Percentiles rank a stretch among this genome's conserved stretches.
Conservation (phyloP, 768 basidiomycete species). For the Tulasnella sp. region DNA sequence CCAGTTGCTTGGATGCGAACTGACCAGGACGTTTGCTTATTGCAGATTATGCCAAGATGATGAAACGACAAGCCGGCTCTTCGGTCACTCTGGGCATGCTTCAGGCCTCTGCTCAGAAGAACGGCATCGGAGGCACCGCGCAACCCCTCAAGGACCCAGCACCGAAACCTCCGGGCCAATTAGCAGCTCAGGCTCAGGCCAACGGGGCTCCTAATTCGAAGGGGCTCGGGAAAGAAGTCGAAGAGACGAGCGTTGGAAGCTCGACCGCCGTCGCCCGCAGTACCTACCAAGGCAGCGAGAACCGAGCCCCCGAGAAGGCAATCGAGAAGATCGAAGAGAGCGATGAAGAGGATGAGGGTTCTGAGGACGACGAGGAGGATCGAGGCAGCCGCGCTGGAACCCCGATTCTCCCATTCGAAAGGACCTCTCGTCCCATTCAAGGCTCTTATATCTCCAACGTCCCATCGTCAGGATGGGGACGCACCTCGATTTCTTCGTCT, state of each 20-base stretch:
- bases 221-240: background rate
- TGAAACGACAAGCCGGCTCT: conserved; percentile 7
- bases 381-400: background rate
- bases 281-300: background rate
- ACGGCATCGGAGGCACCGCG: conserved; percentile 13
- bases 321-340: conserved; percentile 1
- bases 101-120: conserved; percentile 17
- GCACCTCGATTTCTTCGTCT: background rate
- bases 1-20: background rate
- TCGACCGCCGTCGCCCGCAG: background rate
- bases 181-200: background rate
- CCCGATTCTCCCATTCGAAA: background rate
- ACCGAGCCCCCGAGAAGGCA: background rate
- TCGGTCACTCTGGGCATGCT: conserved; percentile 6
- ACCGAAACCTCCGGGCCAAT: background rate
- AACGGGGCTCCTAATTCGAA: background rate
- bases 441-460: background rate
- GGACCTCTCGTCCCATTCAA: background rate
- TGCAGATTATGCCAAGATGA: conserved; percentile 22
- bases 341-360: conserved; percentile 5
- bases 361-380: background rate
- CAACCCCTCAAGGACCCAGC: background rate
- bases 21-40: background rate
- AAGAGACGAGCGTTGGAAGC: background rate
- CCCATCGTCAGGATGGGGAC: background rate